phyloP scores from a whole-genome alignment of 306 rosid genomes.

The Dalbergia cochinchinensis region DNA sequence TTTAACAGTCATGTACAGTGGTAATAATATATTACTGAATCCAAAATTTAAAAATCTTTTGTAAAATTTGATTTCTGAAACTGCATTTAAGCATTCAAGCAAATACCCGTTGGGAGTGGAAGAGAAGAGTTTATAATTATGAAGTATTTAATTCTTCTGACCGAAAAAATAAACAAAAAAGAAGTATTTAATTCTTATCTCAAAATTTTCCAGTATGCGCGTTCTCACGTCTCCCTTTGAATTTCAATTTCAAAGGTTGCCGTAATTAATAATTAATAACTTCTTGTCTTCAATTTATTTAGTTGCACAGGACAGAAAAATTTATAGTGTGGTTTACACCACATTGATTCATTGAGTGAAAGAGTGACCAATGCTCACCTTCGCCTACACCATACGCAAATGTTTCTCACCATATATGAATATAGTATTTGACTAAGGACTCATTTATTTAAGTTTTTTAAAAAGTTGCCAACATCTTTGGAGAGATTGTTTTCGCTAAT shows the following conservation, averaged over 20 bases:
- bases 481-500: no score
- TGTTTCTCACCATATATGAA: background rate
- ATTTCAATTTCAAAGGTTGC: slow-evolving; percentile 6
- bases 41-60: no score
- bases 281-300: slow-evolving; percentile 30
- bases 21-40: no score
- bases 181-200: slow-evolving; percentile 8
- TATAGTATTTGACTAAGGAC: no score
- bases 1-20: no score
- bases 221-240: background rate
- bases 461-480: no score
- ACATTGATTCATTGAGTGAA: background rate
- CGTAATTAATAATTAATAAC: background rate
- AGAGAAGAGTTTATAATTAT: background rate
- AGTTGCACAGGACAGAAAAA: slow-evolving; percentile 3
- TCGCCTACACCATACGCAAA: background rate
- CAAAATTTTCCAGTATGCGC: slow-evolving; percentile 8
- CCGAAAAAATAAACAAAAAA: no score
- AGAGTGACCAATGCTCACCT: background rate
- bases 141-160: background rate
- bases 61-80: background rate
- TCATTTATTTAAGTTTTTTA: no score
- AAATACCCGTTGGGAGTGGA: background rate
- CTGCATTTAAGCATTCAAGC: background rate
- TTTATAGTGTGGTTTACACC: background rate